Percentiles rank a stretch among this genome's conserved stretches.
phyloP scores from a whole-genome alignment of 1,139 yeast species.

The Geotrichum carabidarum region DNA sequence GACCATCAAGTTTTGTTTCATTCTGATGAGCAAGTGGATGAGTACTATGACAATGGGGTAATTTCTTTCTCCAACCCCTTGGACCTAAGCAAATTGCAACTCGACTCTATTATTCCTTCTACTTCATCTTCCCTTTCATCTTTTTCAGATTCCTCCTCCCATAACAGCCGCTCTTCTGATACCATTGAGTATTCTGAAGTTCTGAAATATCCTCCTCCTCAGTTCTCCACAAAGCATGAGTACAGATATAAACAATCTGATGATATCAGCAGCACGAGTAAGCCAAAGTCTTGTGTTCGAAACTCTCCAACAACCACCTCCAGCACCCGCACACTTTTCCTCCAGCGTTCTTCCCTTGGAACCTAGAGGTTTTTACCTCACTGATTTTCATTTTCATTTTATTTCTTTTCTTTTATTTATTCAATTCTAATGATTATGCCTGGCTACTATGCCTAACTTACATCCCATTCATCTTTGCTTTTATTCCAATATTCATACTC shows the following conservation, averaged over 20 bases:
- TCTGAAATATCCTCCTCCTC: conserved; percentile 3
- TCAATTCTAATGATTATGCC: neutral
- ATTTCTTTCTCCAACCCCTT: neutral
- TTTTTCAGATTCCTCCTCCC: conserved; percentile 8
- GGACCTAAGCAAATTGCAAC: neutral
- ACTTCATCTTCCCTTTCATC: conserved; percentile 8
- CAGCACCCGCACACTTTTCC: neutral
- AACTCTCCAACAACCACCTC: neutral
- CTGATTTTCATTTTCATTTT: neutral
- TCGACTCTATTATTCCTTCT: conserved; percentile 2
- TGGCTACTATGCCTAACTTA: no score
- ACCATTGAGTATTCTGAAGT: conserved; percentile 2
- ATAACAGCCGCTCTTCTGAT: conserved; percentile 11
- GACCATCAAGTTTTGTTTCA: neutral
- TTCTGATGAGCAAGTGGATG: conserved; percentile 3
- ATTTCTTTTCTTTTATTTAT: neutral
- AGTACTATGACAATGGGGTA: neutral
- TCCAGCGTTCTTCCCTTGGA: neutral
- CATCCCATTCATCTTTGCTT: no score
- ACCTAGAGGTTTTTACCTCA: neutral
- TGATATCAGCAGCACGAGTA: neutral
- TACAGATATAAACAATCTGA: conserved; percentile 6
- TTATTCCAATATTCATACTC: no score
- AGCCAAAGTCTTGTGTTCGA: neutral
- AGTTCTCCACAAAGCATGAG: neutral